Percentiles rank a stretch among this genome's conserved stretches.
Conservation (phyloP, 1,139 yeast species). For the Geotrichum histeridarum region DNA sequence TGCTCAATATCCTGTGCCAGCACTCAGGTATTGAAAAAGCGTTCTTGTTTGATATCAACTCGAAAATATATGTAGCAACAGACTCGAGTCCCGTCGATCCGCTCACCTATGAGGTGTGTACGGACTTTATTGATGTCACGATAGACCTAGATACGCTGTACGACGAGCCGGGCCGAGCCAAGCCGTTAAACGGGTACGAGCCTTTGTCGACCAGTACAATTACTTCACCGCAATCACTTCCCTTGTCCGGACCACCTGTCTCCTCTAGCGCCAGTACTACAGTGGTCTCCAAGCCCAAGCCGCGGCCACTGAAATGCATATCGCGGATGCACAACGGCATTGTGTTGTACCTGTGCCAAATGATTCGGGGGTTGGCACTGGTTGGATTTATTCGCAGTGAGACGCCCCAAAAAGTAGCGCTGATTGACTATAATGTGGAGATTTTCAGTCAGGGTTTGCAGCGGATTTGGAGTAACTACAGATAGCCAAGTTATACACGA, state of each 20-base stretch:
- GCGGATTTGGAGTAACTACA: constrained; percentile 54
- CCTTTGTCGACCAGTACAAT: background rate
- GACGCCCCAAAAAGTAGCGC: constrained; percentile 47
- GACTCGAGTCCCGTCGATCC: constrained; percentile 95
- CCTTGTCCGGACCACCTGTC: background rate
- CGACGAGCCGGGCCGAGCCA: constrained; percentile 16
- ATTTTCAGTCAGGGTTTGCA: constrained; percentile 73
- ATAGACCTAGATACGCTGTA: constrained; percentile 63
- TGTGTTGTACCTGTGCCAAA: constrained; percentile 74
- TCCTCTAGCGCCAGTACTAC: background rate
- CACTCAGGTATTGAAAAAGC: constrained; percentile 91
- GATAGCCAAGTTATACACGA: background rate
- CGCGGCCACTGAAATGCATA: constrained; percentile 54
- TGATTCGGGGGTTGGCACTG: constrained; percentile 88
- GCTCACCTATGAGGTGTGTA: constrained; percentile 92
- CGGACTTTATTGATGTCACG: constrained; percentile 92
- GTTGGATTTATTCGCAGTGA: constrained; percentile 78
- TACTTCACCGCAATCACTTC: background rate
- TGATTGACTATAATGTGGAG: constrained; percentile 85
- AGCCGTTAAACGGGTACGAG: constrained; percentile 1
- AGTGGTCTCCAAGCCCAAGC: background rate
- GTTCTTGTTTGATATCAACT: constrained; percentile 82
- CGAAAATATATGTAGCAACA: constrained; percentile 94
- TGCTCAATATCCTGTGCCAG: constrained; percentile 82
- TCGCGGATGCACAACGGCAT: constrained; percentile 79